Percentiles rank a stretch among this genome's conserved stretches.
Evolutionary conservation across 1,284 basidiomycete genomes (phyloP).

Genomic region (Somion occarium): DNA sequence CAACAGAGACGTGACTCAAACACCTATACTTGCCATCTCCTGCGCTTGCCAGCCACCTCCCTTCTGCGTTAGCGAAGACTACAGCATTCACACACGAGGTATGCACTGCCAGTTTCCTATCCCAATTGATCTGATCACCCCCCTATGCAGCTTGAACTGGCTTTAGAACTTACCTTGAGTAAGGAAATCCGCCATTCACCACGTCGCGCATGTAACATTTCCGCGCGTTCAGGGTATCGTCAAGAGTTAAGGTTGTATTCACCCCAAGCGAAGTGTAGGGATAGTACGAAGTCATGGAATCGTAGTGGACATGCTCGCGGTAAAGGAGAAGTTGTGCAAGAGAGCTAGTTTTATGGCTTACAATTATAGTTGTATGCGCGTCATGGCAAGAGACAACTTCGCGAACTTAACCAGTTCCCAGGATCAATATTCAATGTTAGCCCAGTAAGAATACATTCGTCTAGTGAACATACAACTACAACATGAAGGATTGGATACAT

Average conservation of each 20-base stretch:
- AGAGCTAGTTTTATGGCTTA: no score
- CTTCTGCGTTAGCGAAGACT: constrained; percentile 54
- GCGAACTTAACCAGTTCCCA: no score
- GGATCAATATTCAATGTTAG: no score
- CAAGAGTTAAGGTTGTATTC: neutral
- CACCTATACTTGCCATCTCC: constrained; percentile 56
- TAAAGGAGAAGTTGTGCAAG: no score
- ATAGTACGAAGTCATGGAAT: neutral
- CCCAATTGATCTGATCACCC: constrained; percentile 1
- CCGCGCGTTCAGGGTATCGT: neutral
- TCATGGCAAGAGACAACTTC: no score
- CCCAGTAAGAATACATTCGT: no score
- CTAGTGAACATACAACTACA: neutral
- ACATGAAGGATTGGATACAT: neutral
- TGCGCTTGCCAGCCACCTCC: constrained; percentile 69
- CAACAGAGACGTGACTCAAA: neutral
- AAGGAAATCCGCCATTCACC: constrained; percentile 36
- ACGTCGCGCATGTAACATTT: constrained; percentile 4
- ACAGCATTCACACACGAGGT: constrained; percentile 70
- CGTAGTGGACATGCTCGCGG: neutral
- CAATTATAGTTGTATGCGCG: no score
- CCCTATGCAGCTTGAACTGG: neutral
- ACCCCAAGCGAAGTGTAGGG: neutral
- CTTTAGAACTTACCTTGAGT: constrained; percentile 34
- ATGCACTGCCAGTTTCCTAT: constrained; percentile 56